A percentile compares a stretch with the other conserved stretches of the same genome.
Evolutionary conservation across 2,329 filamentous ascomycete species (phyloP).

Genomic region (Nigrospora sphaerica): DNA sequence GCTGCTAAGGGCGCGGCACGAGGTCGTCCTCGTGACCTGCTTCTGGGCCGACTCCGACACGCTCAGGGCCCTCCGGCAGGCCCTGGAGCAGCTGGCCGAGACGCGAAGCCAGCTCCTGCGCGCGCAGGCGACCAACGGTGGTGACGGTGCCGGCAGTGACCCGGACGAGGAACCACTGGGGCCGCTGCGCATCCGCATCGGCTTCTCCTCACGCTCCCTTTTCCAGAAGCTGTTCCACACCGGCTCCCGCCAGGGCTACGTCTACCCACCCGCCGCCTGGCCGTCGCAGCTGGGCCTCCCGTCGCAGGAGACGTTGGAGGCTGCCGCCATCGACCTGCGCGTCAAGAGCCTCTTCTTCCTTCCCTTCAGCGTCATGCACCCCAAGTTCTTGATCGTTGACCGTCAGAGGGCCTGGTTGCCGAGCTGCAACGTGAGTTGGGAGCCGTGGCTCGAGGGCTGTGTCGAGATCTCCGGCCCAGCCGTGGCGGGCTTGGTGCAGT

Average conservation of each 20-base stretch:
- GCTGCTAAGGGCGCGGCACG: slow-evolving; percentile 51
- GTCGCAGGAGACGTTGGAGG: slow-evolving; percentile 36
- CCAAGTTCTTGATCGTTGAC: slow-evolving; percentile 75
- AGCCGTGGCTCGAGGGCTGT: slow-evolving; percentile 79
- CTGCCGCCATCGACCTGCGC: slow-evolving; percentile 56
- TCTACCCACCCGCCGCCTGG: slow-evolving; percentile 57
- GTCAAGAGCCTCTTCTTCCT: slow-evolving; percentile 75
- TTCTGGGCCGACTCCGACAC: slow-evolving; percentile 70
- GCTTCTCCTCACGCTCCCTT: slow-evolving; percentile 67
- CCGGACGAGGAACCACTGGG: slow-evolving; percentile 7
- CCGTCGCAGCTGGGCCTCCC: slow-evolving; percentile 56
- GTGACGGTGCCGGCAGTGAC: slow-evolving; percentile 3
- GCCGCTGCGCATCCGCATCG: slow-evolving; percentile 58
- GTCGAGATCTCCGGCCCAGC: slow-evolving; percentile 58
- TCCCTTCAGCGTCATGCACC: slow-evolving; percentile 82
- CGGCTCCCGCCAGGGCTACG: slow-evolving; percentile 51
- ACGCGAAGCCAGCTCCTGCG: slow-evolving; percentile 20
- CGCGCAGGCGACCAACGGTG: neutral
- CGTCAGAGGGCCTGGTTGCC: slow-evolving; percentile 60
- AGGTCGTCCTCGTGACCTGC: slow-evolving; percentile 72
- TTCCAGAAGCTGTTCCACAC: slow-evolving; percentile 72
- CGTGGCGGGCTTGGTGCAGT: slow-evolving; percentile 54
- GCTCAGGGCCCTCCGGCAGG: slow-evolving; percentile 46
- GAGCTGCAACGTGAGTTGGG: slow-evolving; percentile 81
- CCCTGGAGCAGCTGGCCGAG: slow-evolving; percentile 52